Percentiles rank a stretch among this genome's conserved stretches.
Evolutionary conservation across 495 filamentous ascomycete species (phyloP).

Genomic region (Penicillium ucsense): DNA sequence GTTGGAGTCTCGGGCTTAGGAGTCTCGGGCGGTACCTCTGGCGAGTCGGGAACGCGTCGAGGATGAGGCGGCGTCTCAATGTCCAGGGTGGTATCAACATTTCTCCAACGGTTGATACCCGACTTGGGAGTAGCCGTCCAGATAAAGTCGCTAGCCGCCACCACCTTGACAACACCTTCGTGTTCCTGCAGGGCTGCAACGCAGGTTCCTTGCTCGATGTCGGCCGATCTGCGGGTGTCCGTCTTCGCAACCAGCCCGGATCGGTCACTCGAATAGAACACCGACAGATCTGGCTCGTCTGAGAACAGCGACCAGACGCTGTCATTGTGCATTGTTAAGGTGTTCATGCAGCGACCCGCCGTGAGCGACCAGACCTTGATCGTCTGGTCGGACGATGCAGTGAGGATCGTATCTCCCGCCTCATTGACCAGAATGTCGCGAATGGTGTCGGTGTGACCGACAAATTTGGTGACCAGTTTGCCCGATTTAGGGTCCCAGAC

Average conservation of each 20-base stretch:
- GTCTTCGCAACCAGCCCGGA: constrained; percentile 91
- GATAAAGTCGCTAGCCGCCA: constrained; percentile 68
- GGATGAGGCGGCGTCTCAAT: constrained; percentile 47
- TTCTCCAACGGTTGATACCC: constrained; percentile 88
- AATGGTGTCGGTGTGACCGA: constrained; percentile 96
- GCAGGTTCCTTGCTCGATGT: constrained; percentile 83
- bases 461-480: constrained; percentile 87
- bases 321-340: constrained; percentile 95
- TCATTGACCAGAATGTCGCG: constrained; percentile 83
- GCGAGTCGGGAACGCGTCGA: constrained; percentile 34
- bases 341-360: constrained; percentile 92
- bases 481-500: constrained; percentile 89
- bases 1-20: not conserved
- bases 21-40: constrained; percentile 3
- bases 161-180: constrained; percentile 77
- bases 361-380: constrained; percentile 97
- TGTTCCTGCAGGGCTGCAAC: constrained; percentile 86
- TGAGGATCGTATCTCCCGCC: constrained; percentile 82
- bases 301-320: constrained; percentile 96
- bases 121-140: constrained; percentile 94
- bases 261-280: constrained; percentile 91
- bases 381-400: constrained; percentile 90
- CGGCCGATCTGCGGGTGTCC: constrained; percentile 65
- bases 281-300: constrained; percentile 69
- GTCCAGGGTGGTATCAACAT: constrained; percentile 65